Evolutionary conservation across 1,284 basidiomycete genomes (phyloP).

Genomic region (Puccinia triticina): DNA sequence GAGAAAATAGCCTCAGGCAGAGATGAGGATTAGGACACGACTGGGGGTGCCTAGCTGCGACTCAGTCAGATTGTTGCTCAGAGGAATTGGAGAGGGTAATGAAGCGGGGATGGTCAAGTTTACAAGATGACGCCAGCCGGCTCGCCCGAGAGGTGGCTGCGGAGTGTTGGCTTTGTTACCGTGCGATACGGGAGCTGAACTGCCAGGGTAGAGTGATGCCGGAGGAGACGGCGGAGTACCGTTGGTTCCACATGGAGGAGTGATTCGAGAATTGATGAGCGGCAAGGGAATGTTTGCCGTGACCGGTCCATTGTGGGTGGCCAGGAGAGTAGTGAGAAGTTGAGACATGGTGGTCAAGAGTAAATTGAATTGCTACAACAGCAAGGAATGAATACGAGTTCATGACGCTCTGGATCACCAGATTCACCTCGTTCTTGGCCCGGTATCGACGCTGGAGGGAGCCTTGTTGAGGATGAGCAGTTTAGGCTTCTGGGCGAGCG

Average conservation of each 20-base stretch:
- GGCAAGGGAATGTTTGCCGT: too few species aligned
- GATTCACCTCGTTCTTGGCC: slow-evolving; percentile 79
- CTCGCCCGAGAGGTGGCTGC: neutral
- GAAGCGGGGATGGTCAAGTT: neutral
- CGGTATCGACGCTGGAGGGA: slow-evolving; percentile 75
- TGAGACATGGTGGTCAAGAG: slow-evolving; percentile 46
- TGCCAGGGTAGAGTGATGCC: neutral
- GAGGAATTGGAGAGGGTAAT: slow-evolving; percentile 8
- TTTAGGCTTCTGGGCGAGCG: slow-evolving; percentile 63
- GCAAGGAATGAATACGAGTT: too few species aligned
- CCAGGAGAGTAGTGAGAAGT: slow-evolving; percentile 22
- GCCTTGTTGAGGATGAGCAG: slow-evolving; percentile 65
- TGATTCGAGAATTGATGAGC: too few species aligned
- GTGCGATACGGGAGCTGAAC: neutral
- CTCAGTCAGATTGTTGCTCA: neutral
- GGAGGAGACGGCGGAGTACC: neutral
- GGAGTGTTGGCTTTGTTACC: neutral
- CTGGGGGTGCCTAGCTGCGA: neutral
- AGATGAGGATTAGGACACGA: slow-evolving; percentile 2
- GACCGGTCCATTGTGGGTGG: slow-evolving; percentile 32
- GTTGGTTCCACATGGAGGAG: too few species aligned
- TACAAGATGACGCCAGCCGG: neutral
- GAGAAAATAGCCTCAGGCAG: neutral
- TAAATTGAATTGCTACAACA: too few species aligned
- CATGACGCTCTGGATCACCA: too few species aligned